Base-by-base conservation (phyloP, 1,284 basidiomycete species). In the Boletus smithii region DNA sequence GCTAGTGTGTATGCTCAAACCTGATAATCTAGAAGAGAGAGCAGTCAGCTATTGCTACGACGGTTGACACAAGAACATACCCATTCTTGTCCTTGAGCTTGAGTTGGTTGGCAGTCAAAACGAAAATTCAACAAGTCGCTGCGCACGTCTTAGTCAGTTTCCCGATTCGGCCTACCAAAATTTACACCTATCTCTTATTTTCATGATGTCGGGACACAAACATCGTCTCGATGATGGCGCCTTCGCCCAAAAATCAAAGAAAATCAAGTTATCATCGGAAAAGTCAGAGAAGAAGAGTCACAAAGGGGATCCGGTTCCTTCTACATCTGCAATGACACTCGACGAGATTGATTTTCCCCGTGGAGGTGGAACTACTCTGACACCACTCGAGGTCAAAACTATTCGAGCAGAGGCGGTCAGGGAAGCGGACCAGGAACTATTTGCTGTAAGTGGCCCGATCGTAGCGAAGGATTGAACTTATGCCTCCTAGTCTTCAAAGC, bases 331-430 rank as follows among this genome's bases (percentile, higher is more conserved):
- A 42, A 65, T 85, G 34, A 68, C 79, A 31, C 57, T 75, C 34
- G 87, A 92, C 37, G 91, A 95, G 62, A 81, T 93, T 50, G 93
- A 97, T 70, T 99, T 98, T 68, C 95, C 95, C 38, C 83, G 97
- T 60, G 97, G 95, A 36, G 88, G 88, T 29, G 88, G 88, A 44
- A 85, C 85, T 3, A 75, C 75, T 31, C 80, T 97, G 56, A 97
- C 95, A 24, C 86, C 92, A 23, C 73, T 93, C n/a, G 95, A 99
- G 69, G 85, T 93, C 53, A 92, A 95, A 65, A 75, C 86, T 51
- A 81, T 91, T 23, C 81, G 87, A 46, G 83, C 86, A 17, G 95
- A 98, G 66, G 95, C 85, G 5, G 73, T 81, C 9, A 82, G 83
- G 61, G 93, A 97, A 65, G 91, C 91, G 0, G 81, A 92, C 58